phyloP scores from a whole-genome alignment of 2,329 filamentous ascomycete genomes.

The Monilinia polystroma region DNA sequence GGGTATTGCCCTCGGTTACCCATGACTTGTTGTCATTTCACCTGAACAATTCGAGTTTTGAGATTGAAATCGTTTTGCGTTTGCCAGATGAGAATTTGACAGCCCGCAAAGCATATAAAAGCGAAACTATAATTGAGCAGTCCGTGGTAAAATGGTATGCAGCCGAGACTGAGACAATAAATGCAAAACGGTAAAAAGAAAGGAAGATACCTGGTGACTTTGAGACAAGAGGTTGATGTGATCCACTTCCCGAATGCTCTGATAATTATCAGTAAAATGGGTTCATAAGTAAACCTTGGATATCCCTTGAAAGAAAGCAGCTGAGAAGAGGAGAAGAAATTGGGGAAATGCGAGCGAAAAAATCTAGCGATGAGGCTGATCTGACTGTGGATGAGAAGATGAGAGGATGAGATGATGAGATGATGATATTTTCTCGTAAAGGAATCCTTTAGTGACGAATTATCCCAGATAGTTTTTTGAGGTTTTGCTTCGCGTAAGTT shows the following conservation, averaged over 20 bases:
- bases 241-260: background rate
- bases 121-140: background rate
- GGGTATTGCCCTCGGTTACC: background rate
- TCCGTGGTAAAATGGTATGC: background rate
- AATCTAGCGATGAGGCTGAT: background rate
- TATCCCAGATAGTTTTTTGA: background rate
- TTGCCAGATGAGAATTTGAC: background rate
- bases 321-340: background rate
- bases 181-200: background rate
- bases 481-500: background rate
- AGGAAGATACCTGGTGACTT: background rate
- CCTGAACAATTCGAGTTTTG: slow-evolving; percentile 1
- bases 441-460: background rate
- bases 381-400: background rate
- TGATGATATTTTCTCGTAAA: background rate
- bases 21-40: background rate
- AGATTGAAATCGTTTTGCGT: background rate
- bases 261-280: too few relatives aligned
- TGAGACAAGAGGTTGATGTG: slow-evolving; percentile 7
- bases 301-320: background rate
- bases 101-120: background rate
- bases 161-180: slow-evolving; percentile 5
- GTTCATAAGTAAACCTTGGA: too few relatives aligned
- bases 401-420: background rate
- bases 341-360: background rate